phyloP scores from a whole-genome alignment of 805 yeast species.

The Kuraishia cidri region DNA sequence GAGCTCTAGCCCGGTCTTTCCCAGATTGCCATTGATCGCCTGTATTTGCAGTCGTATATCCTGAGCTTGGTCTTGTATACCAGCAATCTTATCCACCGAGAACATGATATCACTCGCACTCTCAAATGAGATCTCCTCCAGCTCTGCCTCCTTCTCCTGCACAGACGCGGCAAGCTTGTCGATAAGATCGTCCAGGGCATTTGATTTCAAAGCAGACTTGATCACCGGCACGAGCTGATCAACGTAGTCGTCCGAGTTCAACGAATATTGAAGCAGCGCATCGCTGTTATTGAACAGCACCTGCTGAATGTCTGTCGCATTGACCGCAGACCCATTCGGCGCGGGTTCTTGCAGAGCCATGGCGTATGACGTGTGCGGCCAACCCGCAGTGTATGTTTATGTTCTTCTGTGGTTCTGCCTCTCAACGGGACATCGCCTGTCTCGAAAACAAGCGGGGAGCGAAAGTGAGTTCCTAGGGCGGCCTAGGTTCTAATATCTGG shows the following conservation, averaged over 20 bases:
- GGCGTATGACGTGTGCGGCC: too few relatives aligned
- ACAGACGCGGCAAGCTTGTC: conserved; percentile 47
- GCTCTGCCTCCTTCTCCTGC: conserved; percentile 50
- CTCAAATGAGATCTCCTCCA: conserved; percentile 52
- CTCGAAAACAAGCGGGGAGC: too few relatives aligned
- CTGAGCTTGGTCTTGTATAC: conserved; percentile 49
- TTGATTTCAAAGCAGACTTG: conserved; percentile 47
- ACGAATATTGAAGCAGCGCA: conserved; percentile 22
- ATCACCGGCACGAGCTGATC: conserved; percentile 77
- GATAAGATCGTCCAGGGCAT: conserved; percentile 48
- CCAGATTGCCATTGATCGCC: conserved; percentile 47
- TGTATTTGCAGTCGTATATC: conserved; percentile 45
- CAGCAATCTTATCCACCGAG: conserved; percentile 56
- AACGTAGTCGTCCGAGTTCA: conserved; percentile 57
- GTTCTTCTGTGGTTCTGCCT: too few relatives aligned
- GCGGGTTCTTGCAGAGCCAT: too few relatives aligned
- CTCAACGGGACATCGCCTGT: too few relatives aligned
- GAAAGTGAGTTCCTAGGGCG: too few relatives aligned
- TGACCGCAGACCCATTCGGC: too few relatives aligned
- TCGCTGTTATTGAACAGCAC: conserved; percentile 22
- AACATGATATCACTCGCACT: conserved; percentile 45
- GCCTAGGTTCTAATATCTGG: too few relatives aligned
- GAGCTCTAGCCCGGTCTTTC: conserved; percentile 58
- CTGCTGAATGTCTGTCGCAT: neutral
- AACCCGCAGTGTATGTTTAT: too few relatives aligned